Conservation (phyloP, 2,329 filamentous ascomycete species). For the Aspergillus sp. region DNA sequence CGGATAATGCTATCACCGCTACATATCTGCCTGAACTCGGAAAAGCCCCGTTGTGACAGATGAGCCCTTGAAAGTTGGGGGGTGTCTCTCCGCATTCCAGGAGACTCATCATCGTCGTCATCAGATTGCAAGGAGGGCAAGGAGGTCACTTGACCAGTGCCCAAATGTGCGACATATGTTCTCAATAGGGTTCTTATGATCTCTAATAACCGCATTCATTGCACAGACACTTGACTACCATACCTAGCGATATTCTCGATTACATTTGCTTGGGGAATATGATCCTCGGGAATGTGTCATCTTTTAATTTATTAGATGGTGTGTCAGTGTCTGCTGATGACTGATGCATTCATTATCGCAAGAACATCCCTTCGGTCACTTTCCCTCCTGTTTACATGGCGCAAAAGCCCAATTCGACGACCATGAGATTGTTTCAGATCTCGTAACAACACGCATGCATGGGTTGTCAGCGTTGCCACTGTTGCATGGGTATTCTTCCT, state of each 20-base stretch:
- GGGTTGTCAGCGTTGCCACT: neutral
- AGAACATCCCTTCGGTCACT: neutral
- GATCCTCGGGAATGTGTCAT: neutral
- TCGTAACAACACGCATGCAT: neutral
- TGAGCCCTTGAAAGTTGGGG: constrained; percentile 10
- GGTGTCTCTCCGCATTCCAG: constrained; percentile 4
- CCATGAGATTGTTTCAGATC: neutral
- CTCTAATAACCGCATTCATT: neutral
- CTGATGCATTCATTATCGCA: neutral
- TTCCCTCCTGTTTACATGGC: neutral
- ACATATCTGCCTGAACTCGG: constrained; percentile 17
- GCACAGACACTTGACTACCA: neutral
- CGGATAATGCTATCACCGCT: neutral
- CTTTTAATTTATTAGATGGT: neutral
- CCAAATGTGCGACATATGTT: neutral
- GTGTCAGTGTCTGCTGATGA: neutral
- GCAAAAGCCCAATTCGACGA: neutral
- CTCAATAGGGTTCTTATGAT: neutral
- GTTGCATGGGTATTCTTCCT: neutral
- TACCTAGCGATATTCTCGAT: too few species aligned
- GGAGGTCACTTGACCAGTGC: neutral
- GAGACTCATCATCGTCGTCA: constrained; percentile 13
- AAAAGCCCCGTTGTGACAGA: constrained; percentile 8
- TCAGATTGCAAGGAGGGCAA: constrained; percentile 3
- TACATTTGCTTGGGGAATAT: neutral